Conservation (phyloP, 345 rosid species). For the Citropsis articulata region DNA sequence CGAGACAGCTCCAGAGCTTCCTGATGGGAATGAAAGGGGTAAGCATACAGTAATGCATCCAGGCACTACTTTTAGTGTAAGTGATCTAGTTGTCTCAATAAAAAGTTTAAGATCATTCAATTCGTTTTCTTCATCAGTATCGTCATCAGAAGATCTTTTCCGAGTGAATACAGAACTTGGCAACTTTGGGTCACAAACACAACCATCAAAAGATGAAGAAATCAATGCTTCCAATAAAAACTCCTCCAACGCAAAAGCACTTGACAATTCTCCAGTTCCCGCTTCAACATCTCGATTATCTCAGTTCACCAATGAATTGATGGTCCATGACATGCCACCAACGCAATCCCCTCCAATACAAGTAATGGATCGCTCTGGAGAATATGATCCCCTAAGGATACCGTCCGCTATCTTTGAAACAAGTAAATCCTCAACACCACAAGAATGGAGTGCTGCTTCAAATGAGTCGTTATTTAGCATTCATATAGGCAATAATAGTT, state of each 20-base stretch:
- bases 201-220: neutral
- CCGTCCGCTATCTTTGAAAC: constrained; percentile 54
- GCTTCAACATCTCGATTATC: constrained; percentile 35
- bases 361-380: constrained; percentile 57
- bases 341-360: constrained; percentile 67
- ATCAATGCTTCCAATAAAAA: constrained; percentile 3
- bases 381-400: constrained; percentile 50
- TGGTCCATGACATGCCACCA: constrained; percentile 17
- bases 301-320: constrained; percentile 37
- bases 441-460: constrained; percentile 68
- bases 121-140: constrained; percentile 29
- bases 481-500: constrained; percentile 58
- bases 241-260: constrained; percentile 24
- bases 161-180: neutral
- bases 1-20: neutral
- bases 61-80: constrained; percentile 1
- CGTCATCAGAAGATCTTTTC: constrained; percentile 40
- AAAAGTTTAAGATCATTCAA: constrained; percentile 26
- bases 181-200: neutral
- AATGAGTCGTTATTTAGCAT: constrained; percentile 73
- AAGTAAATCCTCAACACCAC: constrained; percentile 32
- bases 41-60: constrained; percentile 12
- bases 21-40: constrained; percentile 11
- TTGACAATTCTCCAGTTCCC: constrained; percentile 4
- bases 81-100: neutral